Percentiles rank a stretch among this genome's conserved stretches.
phyloP scores from a whole-genome alignment of 2,329 filamentous ascomycete genomes.

The Curvularia spicifera region DNA sequence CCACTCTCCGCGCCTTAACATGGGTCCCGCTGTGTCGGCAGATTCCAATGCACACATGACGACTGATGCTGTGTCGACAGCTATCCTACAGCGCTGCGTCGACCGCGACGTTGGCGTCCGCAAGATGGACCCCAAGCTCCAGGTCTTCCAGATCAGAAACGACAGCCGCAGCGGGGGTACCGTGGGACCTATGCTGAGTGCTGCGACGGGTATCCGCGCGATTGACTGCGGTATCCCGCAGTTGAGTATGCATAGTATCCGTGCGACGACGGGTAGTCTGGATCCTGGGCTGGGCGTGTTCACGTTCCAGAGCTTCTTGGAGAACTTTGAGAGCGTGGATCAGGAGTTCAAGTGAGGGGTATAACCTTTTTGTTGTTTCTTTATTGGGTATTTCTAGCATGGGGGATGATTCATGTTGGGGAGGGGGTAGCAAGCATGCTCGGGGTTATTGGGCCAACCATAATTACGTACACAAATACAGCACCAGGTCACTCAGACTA shows the following conservation, averaged over 20 bases:
- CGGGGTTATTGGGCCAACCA: too few species aligned
- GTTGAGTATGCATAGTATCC: conserved; percentile 90
- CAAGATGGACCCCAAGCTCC: conserved; percentile 64
- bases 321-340: conserved; percentile 85
- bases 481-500: too few species aligned
- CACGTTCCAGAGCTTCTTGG: conserved; percentile 88
- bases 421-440: neutral
- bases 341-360: conserved; percentile 66
- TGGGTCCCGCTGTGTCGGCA: conserved; percentile 78
- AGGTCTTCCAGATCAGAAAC: conserved; percentile 94
- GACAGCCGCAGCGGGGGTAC: conserved; percentile 89
- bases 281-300: conserved; percentile 89
- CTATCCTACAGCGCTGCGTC: conserved; percentile 79
- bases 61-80: conserved; percentile 84
- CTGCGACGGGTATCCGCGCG: conserved; percentile 78
- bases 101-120: conserved; percentile 60
- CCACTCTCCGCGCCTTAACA: conserved; percentile 86
- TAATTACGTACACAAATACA: too few species aligned
- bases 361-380: neutral
- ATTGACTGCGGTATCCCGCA: conserved; percentile 91
- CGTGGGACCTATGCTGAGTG: conserved; percentile 88
- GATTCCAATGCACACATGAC: conserved; percentile 97
- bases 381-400: neutral
- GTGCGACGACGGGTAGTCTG: conserved; percentile 82
- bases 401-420: neutral